Base-by-base conservation (phyloP, 1,284 basidiomycete species). In the Puccinia triticina region DNA sequence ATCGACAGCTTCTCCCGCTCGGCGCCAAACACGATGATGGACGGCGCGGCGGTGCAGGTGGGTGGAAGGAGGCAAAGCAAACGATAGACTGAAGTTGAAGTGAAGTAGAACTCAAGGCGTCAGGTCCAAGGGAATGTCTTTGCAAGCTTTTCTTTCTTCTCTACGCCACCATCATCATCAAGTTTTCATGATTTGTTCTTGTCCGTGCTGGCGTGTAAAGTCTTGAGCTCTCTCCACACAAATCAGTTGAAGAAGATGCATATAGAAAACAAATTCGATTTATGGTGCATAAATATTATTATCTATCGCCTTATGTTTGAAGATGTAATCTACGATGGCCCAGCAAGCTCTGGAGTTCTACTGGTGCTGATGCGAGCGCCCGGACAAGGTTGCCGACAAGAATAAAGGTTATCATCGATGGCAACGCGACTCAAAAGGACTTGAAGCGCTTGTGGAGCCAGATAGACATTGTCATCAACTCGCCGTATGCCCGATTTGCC, bases 321-420 rank as follows among this genome's bases (percentile, higher is more conserved):
- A 46, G 67, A 71, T 71, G 40, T 50, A 16, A 71, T 71, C 67
- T 40, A 50, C 67, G 16, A 71, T 46, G 48, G 12, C 40, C 46
- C 67, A 71, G 46, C 26, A 71, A 71, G 67, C 67, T 71, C 46
- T 71, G 67, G 67, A 26, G 67, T 64, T 64, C 61, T 64, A 32
- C 46, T 37, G 67, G 21, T 48, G 67, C 40, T 71, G 67, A 71
- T 71, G 67, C 67, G 37, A 50, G 29, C 67, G 48, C 61, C 61
- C 16, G 26, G 61, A 18, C 29, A 16, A 34, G 32, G 61, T 37
- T 59, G 16, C 48, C 11, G 48, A 50, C 48, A 50, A 8, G 48
- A 2, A 2, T 50, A 10, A 16, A 21, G 11, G 18, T 50, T 50
- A 21, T 50, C 18, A 21, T 50, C 11, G 18, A 50, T 16, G 48